Evolutionary conservation across 805 yeast genomes (phyloP), one percentile per base, ranked within the genome.

Genomic region (Debaryomyces castellii): DNA sequence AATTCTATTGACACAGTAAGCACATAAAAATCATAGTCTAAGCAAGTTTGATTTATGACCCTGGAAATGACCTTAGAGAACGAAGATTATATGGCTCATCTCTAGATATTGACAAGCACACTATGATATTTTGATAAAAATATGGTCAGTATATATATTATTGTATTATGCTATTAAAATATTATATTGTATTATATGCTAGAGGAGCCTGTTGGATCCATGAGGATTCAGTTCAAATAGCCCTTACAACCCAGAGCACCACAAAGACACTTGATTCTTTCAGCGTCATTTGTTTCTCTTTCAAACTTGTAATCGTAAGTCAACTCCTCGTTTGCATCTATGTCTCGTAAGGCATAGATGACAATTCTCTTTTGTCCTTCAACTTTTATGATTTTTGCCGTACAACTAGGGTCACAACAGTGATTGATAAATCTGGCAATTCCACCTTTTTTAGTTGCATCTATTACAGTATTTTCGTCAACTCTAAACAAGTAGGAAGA

Each of bases 271-370:
- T 89, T 82, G 49, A 91, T 84, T 51, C 97, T 73, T 59, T 89
- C 96, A 37, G 81, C 90, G 49, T 89, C 95, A 54, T 89, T 88
- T 5, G 86, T 82, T 59, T 91, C 97, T 44, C 96, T 75, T 64
- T 90, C 97, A 62, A 94, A 94, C 63, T 92, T 91, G 64, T 94
- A 94, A 65, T 94, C 98, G 57, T 94, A 94, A 0, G 99, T 94
- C 58, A 94, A 73, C 61, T 94, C 99, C 61, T 86, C 96, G 64
- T 89, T 89, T 4, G 94, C 87, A 3, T 76, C 87, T 47, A 94
- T 85, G 60, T 92, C 97, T 40, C 95, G 71, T 52, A 89, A 70
- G 0, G 99, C 97, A 65, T 92, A 94, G 24, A 94, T 90, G 43
- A 91, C 98, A 70, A 94, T 92, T 63, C 98, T 78, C 67, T 89